These are phyloP conservation scores for Termitomyces sp. DNA, from an alignment of 768 basidiomycete species.

Conservation along the genomic window DNA sequence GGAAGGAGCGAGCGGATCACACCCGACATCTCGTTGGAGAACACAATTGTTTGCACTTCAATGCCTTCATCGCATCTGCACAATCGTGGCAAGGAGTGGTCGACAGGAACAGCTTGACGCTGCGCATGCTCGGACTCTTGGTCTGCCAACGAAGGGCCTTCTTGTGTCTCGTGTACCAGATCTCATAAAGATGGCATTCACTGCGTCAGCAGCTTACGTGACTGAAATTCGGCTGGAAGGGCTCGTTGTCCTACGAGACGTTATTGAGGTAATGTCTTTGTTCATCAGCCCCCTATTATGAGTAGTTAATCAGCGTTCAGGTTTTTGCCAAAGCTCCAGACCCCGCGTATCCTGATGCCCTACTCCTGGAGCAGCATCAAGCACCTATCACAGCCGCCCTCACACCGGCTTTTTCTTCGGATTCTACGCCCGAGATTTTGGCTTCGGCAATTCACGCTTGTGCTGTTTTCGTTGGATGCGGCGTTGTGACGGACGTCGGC, in stretches of 20 bases:
- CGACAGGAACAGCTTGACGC: constrained; percentile 83
- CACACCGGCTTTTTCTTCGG: constrained; percentile 93
- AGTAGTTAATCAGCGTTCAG: constrained; percentile 34
- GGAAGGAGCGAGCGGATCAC: constrained; percentile 32
- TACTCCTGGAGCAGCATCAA: constrained; percentile 94
- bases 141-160: constrained; percentile 53
- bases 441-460: constrained; percentile 91
- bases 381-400: constrained; percentile 97
- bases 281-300: background rate
- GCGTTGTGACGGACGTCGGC: constrained; percentile 83
- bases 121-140: constrained; percentile 55
- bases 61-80: constrained; percentile 87
- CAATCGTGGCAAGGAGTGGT: constrained; percentile 65
- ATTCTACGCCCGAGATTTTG: constrained; percentile 92
- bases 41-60: constrained; percentile 93
- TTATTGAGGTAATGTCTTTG: constrained; percentile 65
- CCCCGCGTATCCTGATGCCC: constrained; percentile 85
- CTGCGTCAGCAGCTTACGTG: constrained; percentile 93
- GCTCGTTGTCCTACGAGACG: constrained; percentile 81
- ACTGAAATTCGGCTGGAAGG: constrained; percentile 94
- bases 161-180: constrained; percentile 86
- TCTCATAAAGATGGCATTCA: constrained; percentile 96
- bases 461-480: constrained; percentile 92
- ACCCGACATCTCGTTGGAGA: constrained; percentile 82
- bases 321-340: constrained; percentile 84